Percentiles rank a stretch among this genome's conserved stretches.
Evolutionary conservation across 129 eudicot genomes (phyloP).

Genomic region (Scalesia atractyloides): DNA sequence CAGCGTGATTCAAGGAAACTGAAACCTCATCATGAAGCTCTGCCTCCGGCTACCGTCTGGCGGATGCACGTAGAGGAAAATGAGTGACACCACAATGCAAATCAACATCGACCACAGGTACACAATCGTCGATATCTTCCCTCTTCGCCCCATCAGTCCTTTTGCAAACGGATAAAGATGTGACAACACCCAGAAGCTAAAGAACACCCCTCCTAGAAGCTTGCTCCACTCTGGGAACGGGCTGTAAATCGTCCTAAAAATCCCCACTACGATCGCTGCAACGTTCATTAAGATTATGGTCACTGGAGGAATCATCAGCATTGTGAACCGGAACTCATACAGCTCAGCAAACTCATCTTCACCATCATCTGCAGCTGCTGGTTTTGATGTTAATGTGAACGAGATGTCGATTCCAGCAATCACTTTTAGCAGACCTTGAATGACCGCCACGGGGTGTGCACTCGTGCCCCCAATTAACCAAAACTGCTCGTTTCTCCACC

Average conservation of each 20-base stretch:
- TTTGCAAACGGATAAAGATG: constrained; percentile 66
- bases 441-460: constrained; percentile 21
- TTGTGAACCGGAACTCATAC: constrained; percentile 48
- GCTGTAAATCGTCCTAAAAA: constrained; percentile 57
- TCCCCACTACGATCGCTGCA: constrained; percentile 54
- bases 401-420: constrained; percentile 61
- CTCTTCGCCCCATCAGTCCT: constrained; percentile 63
- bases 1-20: background rate
- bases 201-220: constrained; percentile 61
- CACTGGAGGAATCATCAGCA: constrained; percentile 61
- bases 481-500: constrained; percentile 25
- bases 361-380: constrained; percentile 52
- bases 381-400: constrained; percentile 57
- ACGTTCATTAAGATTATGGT: constrained; percentile 53
- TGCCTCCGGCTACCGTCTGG: constrained; percentile 12
- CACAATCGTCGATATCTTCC: constrained; percentile 61
- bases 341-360: constrained; percentile 68
- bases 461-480: constrained; percentile 19
- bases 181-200: constrained; percentile 70
- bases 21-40: constrained; percentile 15
- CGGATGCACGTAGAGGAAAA: constrained; percentile 16
- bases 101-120: constrained; percentile 47
- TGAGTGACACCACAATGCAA: constrained; percentile 24
- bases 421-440: constrained; percentile 54
- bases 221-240: constrained; percentile 69